Percentiles rank a stretch among this genome's conserved stretches.
Evolutionary conservation across 306 rosid genomes (phyloP).

Genomic region (Canavalia gladiata): DNA sequence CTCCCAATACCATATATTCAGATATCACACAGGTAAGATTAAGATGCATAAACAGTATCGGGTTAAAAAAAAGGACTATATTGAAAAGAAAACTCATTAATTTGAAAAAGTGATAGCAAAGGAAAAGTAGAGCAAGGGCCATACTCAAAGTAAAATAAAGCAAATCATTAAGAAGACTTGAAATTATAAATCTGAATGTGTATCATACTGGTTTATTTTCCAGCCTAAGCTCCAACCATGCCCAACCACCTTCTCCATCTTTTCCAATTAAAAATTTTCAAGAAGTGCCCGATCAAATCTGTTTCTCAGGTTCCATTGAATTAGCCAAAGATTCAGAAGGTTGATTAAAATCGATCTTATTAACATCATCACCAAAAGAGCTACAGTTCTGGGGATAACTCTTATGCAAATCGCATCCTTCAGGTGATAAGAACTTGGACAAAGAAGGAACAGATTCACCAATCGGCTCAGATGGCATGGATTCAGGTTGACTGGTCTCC

Average conservation of each 20-base stretch:
- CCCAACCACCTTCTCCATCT: neutral
- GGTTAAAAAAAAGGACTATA: neutral
- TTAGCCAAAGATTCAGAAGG: conserved; percentile 49
- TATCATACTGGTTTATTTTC: conserved; percentile 38
- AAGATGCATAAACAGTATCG: neutral
- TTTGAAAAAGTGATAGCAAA: conserved; percentile 12
- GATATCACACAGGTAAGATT: neutral
- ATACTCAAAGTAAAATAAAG: neutral
- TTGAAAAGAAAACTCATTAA: conserved; percentile 1
- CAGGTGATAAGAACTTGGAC: conserved; percentile 23
- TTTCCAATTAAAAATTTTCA: conserved; percentile 16
- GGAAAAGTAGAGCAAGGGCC: neutral
- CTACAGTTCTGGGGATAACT: conserved; percentile 40
- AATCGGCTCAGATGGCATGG: conserved; percentile 36
- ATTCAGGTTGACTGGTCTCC: conserved; percentile 36
- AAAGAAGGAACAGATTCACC: conserved; percentile 33
- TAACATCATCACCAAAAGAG: conserved; percentile 43
- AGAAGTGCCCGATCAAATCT: conserved; percentile 34
- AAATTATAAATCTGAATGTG: conserved; percentile 24
- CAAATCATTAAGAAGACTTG: neutral
- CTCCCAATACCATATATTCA: neutral
- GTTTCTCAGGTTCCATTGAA: conserved; percentile 24
- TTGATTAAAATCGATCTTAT: conserved; percentile 43
- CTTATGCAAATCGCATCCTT: conserved; percentile 37
- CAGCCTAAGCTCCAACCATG: conserved; percentile 7